Base-by-base conservation (phyloP, 139 green algal species). In the Haematococcus lacustris region DNA sequence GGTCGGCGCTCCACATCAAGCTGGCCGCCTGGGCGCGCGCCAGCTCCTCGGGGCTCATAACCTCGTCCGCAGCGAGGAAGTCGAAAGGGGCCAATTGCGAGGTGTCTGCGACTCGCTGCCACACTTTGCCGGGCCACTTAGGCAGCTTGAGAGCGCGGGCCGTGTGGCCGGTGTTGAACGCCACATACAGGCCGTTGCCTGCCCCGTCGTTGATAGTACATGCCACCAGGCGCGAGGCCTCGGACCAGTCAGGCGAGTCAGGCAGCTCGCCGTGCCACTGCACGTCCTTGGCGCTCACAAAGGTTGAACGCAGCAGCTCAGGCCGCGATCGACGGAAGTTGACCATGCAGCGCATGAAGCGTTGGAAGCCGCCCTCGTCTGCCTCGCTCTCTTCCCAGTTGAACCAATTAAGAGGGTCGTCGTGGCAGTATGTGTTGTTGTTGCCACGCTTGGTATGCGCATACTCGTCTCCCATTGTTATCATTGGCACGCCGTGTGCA, bases 401-500 rank as follows among this genome's bases (percentile, higher is more conserved):
- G 35, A 97, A 86, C 73, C 61, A 80, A 43, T 80, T 80, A 43
- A 80, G 66, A 2, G 38, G 43, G 4, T 74, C 85, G 88, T 98
- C 94, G 78, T 97, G 93, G 87, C 94, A 98, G 86, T 98, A 98
- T 28, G 94, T 98, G 89, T 98, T 98, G 84, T 98, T 98, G 84
- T 98, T 98, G 71, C 94, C 94, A 59, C 67, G 17, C 80, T 95
- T 98, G 78, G 81, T 91, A 87, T 98, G 94, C 0, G 90, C 91
- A 74, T 94, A 97, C 84, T 98, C 94, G 73, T 98, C 94, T 0
- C 94, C 94, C 94, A 98, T 98, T 59, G 80, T 74, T 0, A 98
- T 70, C 94, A 98, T 98, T 62, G 94, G 94, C 43, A 98, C 89
- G 17, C 94, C 94, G 64, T 96, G 82, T 0, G 91, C 78, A 70